Percentiles rank a stretch among this genome's conserved stretches.
phyloP scores from a whole-genome alignment of 2,329 filamentous ascomycete species.

The Diaporthe longicolla region DNA sequence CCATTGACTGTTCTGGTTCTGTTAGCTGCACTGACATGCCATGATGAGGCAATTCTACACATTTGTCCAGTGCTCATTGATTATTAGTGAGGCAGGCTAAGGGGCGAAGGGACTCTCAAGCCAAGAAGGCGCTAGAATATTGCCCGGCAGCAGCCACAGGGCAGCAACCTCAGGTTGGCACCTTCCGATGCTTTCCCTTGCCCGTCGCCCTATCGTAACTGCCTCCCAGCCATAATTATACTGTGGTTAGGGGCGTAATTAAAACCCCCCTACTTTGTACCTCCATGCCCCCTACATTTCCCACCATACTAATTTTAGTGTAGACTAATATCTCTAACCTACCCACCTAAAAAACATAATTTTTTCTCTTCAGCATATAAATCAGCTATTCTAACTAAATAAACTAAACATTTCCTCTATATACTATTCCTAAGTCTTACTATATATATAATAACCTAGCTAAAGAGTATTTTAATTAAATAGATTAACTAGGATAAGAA shows the following conservation, averaged over 20 bases:
- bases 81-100: background rate
- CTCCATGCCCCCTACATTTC: background rate
- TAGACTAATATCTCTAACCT: background rate
- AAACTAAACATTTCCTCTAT: background rate
- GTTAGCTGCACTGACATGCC: background rate
- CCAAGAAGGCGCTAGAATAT: slow-evolving; percentile 35
- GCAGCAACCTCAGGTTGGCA: background rate
- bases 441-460: background rate
- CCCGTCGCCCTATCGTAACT: slow-evolving; percentile 16
- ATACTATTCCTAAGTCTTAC: background rate
- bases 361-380: background rate
- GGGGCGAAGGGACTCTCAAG: background rate
- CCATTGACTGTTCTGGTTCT: background rate
- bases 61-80: background rate
- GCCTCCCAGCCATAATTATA: background rate
- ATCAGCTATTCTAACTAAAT: background rate
- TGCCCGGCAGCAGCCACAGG: slow-evolving; percentile 20
- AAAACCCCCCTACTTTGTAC: background rate
- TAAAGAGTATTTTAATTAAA: background rate
- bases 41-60: slow-evolving; percentile 3
- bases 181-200: background rate
- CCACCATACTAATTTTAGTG: background rate
- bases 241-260: no score
- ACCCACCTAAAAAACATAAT: background rate
- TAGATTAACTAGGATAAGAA: background rate